Base-by-base conservation (phyloP, 805 yeast genomes). In the Monosporozyma aquatica region DNA sequence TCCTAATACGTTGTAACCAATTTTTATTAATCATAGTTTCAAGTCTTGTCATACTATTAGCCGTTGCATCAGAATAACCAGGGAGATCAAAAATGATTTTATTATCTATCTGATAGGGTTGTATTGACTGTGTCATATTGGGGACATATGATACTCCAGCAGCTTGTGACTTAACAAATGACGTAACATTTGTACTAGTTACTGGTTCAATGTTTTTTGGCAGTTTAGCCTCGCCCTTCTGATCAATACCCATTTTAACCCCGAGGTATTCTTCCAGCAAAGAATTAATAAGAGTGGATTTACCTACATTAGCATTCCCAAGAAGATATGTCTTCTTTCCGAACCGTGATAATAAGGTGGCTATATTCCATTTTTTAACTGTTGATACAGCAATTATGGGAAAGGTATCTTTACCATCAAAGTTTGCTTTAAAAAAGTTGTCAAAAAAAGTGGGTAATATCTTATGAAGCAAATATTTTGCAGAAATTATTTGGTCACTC, bases 281-380 rank as follows among this genome's bases (percentile, higher is more conserved):
- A 15, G 76, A 53, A 48, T 71, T 74, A 1, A 81, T 67, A 28
- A 83, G 49, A 2, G 81, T 69, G 2, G 86, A 76, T 55, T 83
- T 83, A 1, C 94, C 94, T 11, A 75, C 69, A 53, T 83, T 83
- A 9, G 81, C 76, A 45, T 70, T 70, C 1, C 94, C 94, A 17
- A 82, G 62, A 24, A 83, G 58, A 52, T 74, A 78, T 6, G 73
- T 57, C 25, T 64, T 61, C 9, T 49, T 46, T 14, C 48, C 51
- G 37, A 61, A 36, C 32, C 49, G 34, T 2, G 60, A 43, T 23
- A 41, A 52, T 18, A 53, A 47, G 6, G 50, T 41, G 13, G 48
- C 48, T 4, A 61, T 35, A 29, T 60, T 59, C 66, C 66, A 61
- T 3, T 47, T 42, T 28, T 49, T 55, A 1, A 47, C 10, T 1